These are phyloP conservation scores for Setomelanomma holmii DNA, from an alignment of 2,329 filamentous ascomycete genomes.

Conservation along the genomic window DNA sequence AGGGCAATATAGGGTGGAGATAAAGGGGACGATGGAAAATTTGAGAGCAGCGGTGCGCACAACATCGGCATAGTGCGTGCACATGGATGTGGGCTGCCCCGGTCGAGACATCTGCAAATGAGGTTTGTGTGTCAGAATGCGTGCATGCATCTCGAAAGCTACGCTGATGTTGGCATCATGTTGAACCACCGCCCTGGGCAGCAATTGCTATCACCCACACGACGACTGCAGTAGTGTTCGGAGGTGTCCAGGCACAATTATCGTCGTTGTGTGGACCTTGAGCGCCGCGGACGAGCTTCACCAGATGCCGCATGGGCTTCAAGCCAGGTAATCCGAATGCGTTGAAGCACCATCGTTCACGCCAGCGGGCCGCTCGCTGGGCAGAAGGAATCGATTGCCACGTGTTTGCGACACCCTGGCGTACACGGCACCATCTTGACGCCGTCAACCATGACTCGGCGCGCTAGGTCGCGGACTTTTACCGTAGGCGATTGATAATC, in stretches of 20 bases:
- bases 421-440: slow-evolving; percentile 32
- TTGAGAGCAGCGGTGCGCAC: slow-evolving; percentile 2
- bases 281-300: neutral
- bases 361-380: slow-evolving; percentile 42
- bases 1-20: slow-evolving; percentile 24
- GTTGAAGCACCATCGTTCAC: slow-evolving; percentile 28
- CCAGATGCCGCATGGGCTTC: slow-evolving; percentile 6
- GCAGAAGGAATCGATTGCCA: slow-evolving; percentile 39
- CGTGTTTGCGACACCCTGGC: slow-evolving; percentile 35
- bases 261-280: neutral
- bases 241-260: neutral
- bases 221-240: slow-evolving; percentile 6
- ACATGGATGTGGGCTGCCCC: slow-evolving; percentile 11
- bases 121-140: slow-evolving; percentile 3
- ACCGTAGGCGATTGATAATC: slow-evolving; percentile 32
- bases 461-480: slow-evolving; percentile 20
- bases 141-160: slow-evolving; percentile 10
- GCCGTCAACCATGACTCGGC: slow-evolving; percentile 36
- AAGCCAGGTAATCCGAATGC: slow-evolving; percentile 10
- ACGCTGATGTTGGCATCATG: slow-evolving; percentile 10
- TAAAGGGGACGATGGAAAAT: neutral
- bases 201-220: slow-evolving; percentile 3
- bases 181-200: neutral
- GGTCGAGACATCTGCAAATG: slow-evolving; percentile 20
- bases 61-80: slow-evolving; percentile 5